Evolutionary conservation across 805 yeast species (phyloP).

Genomic region (Candida fluviatilis): DNA sequence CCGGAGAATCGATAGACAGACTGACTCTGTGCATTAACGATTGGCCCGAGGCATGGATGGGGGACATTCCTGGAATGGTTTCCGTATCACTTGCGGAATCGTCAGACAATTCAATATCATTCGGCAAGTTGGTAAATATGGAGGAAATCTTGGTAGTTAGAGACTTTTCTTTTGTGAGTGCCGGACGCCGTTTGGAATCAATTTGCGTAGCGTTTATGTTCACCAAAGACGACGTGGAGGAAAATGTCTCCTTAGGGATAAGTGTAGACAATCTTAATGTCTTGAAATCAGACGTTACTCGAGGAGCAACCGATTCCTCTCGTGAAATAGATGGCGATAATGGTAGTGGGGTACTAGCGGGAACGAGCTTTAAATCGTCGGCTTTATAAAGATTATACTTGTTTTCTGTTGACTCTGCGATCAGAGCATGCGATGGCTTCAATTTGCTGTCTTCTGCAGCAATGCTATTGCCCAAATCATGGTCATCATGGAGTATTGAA

Average conservation of each 20-base stretch:
- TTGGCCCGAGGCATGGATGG: neutral
- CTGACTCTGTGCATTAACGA: neutral
- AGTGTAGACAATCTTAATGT: conserved; percentile 27
- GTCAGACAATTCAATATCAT: conserved; percentile 43
- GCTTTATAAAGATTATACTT: neutral
- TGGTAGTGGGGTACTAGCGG: conserved; percentile 1
- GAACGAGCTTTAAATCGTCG: neutral
- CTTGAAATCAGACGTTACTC: conserved; percentile 35
- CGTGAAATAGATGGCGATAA: neutral
- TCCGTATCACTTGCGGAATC: conserved; percentile 43
- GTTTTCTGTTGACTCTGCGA: too few species aligned
- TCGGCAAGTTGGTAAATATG: conserved; percentile 42
- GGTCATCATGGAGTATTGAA: neutral
- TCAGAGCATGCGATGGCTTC: neutral
- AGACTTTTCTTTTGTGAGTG: conserved; percentile 8
- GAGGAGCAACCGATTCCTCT: conserved; percentile 10
- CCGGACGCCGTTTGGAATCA: neutral
- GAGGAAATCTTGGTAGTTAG: conserved; percentile 32
- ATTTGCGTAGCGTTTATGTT: conserved; percentile 18
- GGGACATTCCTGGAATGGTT: conserved; percentile 16
- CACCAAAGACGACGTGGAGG: conserved; percentile 30
- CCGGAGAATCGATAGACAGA: neutral
- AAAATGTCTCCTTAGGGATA: conserved; percentile 18
- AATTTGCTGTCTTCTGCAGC: too few species aligned
- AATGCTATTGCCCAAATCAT: too few species aligned